Evolutionary conservation across 73 alveolate species (phyloP).

Genomic region (Tetrahymena thermophila): DNA sequence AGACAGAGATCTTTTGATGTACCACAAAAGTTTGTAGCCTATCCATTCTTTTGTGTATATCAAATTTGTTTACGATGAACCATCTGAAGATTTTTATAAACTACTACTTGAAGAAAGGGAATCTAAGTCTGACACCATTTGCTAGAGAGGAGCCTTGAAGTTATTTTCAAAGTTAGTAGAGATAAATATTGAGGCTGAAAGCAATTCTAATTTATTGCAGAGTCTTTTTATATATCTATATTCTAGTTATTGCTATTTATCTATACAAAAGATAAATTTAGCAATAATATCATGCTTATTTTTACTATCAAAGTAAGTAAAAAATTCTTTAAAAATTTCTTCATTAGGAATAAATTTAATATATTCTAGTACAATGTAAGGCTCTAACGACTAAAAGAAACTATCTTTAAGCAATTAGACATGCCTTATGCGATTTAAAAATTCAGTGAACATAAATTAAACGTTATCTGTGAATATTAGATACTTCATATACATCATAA

Average conservation of each 20-base stretch:
- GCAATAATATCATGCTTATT: neutral
- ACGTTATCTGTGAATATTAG: neutral
- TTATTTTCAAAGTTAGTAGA: neutral
- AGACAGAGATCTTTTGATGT: neutral
- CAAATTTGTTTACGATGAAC: neutral
- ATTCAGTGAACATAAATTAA: neutral
- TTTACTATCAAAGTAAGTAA: neutral
- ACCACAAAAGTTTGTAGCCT: neutral
- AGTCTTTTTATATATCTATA: neutral
- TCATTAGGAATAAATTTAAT: neutral
- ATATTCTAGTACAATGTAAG: neutral
- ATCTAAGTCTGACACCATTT: neutral
- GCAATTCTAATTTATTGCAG: neutral
- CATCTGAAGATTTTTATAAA: neutral
- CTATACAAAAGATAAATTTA: neutral
- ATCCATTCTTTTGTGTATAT: neutral
- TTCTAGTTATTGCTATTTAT: neutral
- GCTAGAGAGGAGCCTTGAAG: neutral
- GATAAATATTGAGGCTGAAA: neutral
- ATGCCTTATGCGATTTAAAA: neutral
- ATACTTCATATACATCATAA: neutral
- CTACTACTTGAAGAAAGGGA: neutral
- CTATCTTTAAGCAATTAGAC: neutral
- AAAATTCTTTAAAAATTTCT: neutral
- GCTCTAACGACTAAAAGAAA: neutral